Percentiles rank a stretch among this genome's conserved stretches.
Evolutionary conservation across 257 asterid genomes (phyloP).

Genomic region (Ocimum tenuiflorum): DNA sequence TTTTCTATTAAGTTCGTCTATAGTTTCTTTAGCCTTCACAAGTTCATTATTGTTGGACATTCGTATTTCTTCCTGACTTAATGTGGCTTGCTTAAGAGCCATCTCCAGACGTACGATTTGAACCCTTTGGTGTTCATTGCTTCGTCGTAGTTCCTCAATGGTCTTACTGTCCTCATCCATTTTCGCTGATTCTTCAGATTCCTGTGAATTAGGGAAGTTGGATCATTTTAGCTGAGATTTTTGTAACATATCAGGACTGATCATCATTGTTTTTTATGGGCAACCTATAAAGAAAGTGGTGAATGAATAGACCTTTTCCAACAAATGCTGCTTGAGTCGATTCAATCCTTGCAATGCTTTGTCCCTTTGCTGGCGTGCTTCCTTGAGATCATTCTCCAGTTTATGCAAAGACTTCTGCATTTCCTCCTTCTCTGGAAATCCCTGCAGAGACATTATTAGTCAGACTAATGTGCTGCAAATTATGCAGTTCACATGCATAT

Average conservation of each 20-base stretch:
- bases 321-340: conserved; percentile 91
- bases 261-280: conserved; percentile 18
- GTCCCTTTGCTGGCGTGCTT: conserved; percentile 60
- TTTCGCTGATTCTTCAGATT: conserved; percentile 93
- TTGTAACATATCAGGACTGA: conserved; percentile 2
- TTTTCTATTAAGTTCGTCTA: conserved; percentile 71
- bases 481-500: not conserved
- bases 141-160: conserved; percentile 78
- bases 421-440: conserved; percentile 50
- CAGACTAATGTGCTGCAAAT: conserved; percentile 20
- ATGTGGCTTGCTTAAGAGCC: conserved; percentile 62
- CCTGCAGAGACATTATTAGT: conserved; percentile 37
- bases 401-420: conserved; percentile 56
- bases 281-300: conserved; percentile 3
- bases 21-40: conserved; percentile 58
- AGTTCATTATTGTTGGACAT: conserved; percentile 48
- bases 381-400: conserved; percentile 72
- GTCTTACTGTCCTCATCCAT: conserved; percentile 94
- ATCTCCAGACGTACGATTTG: conserved; percentile 70
- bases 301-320: conserved; percentile 65
- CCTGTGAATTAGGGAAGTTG: conserved; percentile 41
- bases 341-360: conserved; percentile 72
- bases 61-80: conserved; percentile 62
- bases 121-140: conserved; percentile 61
- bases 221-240: conserved; percentile 9